Conservation (phyloP, 169 alveolate genomes). For the Babesia ovata region DNA sequence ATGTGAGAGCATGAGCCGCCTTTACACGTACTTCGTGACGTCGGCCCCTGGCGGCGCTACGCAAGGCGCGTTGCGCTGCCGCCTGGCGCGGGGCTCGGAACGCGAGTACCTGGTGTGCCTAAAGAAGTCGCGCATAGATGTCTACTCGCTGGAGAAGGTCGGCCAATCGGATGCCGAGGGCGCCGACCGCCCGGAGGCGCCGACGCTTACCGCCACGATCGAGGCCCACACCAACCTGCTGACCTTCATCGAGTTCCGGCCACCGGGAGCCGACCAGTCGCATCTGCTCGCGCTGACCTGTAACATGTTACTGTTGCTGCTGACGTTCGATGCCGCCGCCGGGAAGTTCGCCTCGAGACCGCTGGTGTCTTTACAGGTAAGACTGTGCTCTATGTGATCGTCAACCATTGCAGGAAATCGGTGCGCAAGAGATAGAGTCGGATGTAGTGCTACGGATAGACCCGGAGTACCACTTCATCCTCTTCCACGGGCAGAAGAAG, state of each 20-base stretch:
- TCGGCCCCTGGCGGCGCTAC: constrained; percentile 68
- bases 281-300: constrained; percentile 54
- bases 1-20: constrained; percentile 8
- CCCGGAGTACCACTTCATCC: constrained; percentile 43
- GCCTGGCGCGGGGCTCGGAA: constrained; percentile 46
- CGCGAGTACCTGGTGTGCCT: constrained; percentile 63
- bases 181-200: constrained; percentile 18
- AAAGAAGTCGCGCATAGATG: constrained; percentile 58
- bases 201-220: constrained; percentile 49
- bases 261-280: constrained; percentile 56
- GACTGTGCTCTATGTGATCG: neutral
- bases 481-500: constrained; percentile 53
- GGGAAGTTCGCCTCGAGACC: constrained; percentile 26
- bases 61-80: constrained; percentile 50
- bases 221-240: constrained; percentile 53
- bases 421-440: constrained; percentile 18
- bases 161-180: constrained; percentile 6
- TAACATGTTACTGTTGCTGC: constrained; percentile 29
- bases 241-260: constrained; percentile 54
- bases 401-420: constrained; percentile 33
- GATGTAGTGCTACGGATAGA: constrained; percentile 49
- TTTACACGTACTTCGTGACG: constrained; percentile 61
- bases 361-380: constrained; percentile 52
- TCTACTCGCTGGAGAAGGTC: constrained; percentile 50
- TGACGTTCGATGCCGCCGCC: constrained; percentile 46